A percentile compares a stretch with the other conserved stretches of the same genome.
Conservation (phyloP, 2,329 filamentous ascomycete species). For the Ascochyta koolunga region DNA sequence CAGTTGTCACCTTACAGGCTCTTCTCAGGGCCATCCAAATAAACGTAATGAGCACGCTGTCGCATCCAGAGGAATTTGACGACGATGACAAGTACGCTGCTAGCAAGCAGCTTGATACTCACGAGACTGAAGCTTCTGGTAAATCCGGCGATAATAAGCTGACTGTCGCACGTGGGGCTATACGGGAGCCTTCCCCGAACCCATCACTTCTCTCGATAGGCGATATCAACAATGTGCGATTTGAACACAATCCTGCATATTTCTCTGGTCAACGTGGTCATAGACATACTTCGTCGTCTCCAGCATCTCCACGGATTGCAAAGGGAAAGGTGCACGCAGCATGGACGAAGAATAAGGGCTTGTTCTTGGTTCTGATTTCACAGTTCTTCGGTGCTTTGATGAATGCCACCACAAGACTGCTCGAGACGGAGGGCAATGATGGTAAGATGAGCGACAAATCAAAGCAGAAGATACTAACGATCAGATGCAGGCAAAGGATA, state of each 20-base stretch:
- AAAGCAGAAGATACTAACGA: not conserved
- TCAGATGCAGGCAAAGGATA: constrained; percentile 61
- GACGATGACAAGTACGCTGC: constrained; percentile 28
- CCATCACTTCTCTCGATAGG: constrained; percentile 45
- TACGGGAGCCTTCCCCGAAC: constrained; percentile 42
- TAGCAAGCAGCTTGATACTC: constrained; percentile 12
- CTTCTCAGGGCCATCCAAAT: constrained; percentile 18
- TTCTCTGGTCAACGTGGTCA: constrained; percentile 17
- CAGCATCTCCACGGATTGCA: constrained; percentile 25
- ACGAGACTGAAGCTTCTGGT: constrained; percentile 21
- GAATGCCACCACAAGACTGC: constrained; percentile 79
- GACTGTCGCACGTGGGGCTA: constrained; percentile 33
- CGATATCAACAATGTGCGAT: constrained; percentile 37
- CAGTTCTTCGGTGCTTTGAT: constrained; percentile 85
- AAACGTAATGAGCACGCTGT: constrained; percentile 33
- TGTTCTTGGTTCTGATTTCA: constrained; percentile 73
- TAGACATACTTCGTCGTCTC: constrained; percentile 33
- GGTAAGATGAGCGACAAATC: constrained; percentile 38
- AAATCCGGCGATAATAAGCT: constrained; percentile 38
- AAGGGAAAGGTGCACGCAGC: constrained; percentile 42
- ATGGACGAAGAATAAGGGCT: constrained; percentile 73
- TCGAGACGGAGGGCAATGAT: constrained; percentile 71
- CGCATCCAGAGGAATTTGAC: constrained; percentile 16
- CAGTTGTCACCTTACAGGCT: constrained; percentile 12
- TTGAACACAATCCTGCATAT: constrained; percentile 31